Base-by-base conservation (phyloP, 2,329 filamentous ascomycete species). In the Ophiostoma pallidulum region DNA sequence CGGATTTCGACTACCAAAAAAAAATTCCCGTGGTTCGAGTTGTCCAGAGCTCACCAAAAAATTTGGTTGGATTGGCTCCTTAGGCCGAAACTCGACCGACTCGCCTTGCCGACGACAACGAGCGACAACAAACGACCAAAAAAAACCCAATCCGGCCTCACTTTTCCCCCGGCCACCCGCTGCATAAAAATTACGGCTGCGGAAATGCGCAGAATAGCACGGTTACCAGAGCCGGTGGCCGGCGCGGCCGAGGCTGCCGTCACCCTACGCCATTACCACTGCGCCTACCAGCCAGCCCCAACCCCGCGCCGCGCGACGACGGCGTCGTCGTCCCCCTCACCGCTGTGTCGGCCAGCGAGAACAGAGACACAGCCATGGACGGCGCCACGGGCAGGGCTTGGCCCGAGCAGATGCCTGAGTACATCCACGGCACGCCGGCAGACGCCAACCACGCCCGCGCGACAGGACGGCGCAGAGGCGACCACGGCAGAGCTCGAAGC, bases 181-280 rank as follows among this genome's bases (percentile, higher is more conserved):
- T 24, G 24, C 35, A 8, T 10, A 12, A 19, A n/a, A 14, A 24
- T 12, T 14, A n/a, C 16, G n/a, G 18, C 18, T 5, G 28, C 29
- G 36, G 41, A 52, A 54, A 71, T 73, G 67, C 60, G 68, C 50
- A 66, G 69, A 60, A 62, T 71, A 66, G 57, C 66, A 49, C 60
- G 64, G 53, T 54, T 64, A 53, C 58, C 61, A 57, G 47, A 32
- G 38, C 48, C 54, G 13, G 20, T 42, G 37, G 38, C 36, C 26
- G 44, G 36, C 31, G 22, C 32, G 4, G 24, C 29, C 28, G 29
- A 26, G 12, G 19, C 41, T 3, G 26, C 22, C 22, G 26, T 8
- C n/a, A 13, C 6, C 5, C 10, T 10, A 28, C 24, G 24, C 5
- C 24, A 28, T 10, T n/a, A 10, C 24, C 5, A 28, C 24, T 28